phyloP scores from a whole-genome alignment of 768 basidiomycete genomes.

The Xerocomus brunneocitrinus region DNA sequence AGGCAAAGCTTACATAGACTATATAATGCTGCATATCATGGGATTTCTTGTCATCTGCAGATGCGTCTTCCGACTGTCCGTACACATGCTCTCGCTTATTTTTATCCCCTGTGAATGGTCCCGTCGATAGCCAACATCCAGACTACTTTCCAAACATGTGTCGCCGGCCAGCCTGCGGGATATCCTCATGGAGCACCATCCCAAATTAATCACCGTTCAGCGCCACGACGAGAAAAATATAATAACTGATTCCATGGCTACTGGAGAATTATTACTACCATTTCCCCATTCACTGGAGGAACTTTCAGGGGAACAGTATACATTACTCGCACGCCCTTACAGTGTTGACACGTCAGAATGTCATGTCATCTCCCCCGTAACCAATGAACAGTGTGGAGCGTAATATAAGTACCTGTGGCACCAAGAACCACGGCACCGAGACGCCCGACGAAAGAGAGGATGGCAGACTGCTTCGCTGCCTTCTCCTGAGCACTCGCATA shows the following conservation, averaged over 20 bases:
- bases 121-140: constrained; percentile 10
- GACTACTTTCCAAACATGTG: constrained; percentile 24
- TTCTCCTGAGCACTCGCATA: constrained; percentile 77
- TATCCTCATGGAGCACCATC: constrained; percentile 30
- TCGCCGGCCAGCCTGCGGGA: constrained; percentile 21
- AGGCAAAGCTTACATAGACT: constrained; percentile 34
- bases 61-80: constrained; percentile 9
- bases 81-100: constrained; percentile 28
- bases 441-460: constrained; percentile 52
- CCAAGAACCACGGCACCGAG: constrained; percentile 43
- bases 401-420: constrained; percentile 37
- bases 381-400: constrained; percentile 19
- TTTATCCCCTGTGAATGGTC: constrained; percentile 31
- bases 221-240: constrained; percentile 17
- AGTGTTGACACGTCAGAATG: constrained; percentile 23
- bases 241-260: constrained; percentile 20
- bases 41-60: constrained; percentile 19
- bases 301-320: constrained; percentile 19
- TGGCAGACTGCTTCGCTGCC: constrained; percentile 61
- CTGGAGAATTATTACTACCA: constrained; percentile 12
- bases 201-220: constrained; percentile 35
- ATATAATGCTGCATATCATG: constrained; percentile 29
- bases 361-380: constrained; percentile 16
- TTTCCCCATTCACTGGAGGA: constrained; percentile 25
- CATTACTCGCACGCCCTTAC: constrained; percentile 29